Evolutionary conservation across 2,329 filamentous ascomycete genomes (phyloP).

Genomic region (Cladorrhinum sp.): DNA sequence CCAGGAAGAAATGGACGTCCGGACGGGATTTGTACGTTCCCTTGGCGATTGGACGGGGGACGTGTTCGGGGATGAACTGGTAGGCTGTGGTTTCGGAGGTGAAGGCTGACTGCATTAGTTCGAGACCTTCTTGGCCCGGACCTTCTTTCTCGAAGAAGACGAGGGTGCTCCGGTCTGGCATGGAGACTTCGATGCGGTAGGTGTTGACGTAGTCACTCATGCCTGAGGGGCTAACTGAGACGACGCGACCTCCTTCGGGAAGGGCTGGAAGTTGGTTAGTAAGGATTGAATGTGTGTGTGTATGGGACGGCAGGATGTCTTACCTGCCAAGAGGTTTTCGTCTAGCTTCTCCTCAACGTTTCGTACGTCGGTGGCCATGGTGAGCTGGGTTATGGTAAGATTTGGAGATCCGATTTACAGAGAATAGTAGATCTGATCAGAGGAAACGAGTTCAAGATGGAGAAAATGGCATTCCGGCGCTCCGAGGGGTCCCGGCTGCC

Average conservation of each 20-base stretch:
- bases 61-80: conserved; percentile 25
- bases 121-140: conserved; percentile 16
- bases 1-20: conserved; percentile 27
- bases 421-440: background rate
- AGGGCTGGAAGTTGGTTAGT: conserved; percentile 14
- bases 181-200: conserved; percentile 18
- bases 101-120: conserved; percentile 23
- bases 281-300: background rate
- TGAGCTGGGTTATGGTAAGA: background rate
- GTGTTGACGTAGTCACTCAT: conserved; percentile 22
- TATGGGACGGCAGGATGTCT: background rate
- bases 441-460: background rate
- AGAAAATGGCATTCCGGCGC: background rate
- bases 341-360: conserved; percentile 20
- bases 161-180: conserved; percentile 16
- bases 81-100: conserved; percentile 25
- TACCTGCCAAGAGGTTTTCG: conserved; percentile 21
- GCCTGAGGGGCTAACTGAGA: conserved; percentile 25
- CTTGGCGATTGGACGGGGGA: conserved; percentile 23
- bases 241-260: conserved; percentile 17
- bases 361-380: conserved; percentile 19
- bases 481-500: background rate
- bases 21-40: conserved; percentile 25
- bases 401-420: background rate
- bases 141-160: conserved; percentile 22